Base-by-base conservation (phyloP, 106 monocot genomes). In the Triglochin maritima region DNA sequence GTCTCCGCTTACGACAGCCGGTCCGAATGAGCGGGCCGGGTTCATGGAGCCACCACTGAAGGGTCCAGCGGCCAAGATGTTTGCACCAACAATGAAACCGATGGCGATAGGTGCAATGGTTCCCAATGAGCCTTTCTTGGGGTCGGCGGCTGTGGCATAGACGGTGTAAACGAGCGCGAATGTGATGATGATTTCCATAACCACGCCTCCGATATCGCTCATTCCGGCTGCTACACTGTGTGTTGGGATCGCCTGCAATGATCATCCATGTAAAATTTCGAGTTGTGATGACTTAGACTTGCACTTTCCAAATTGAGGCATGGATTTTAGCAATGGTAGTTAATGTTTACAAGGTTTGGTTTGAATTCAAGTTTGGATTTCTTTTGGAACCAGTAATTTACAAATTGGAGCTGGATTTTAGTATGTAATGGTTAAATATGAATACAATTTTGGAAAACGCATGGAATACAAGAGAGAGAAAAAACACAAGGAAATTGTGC, bases 31-130 rank as follows among this genome's bases (percentile, higher is more conserved):
- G 29, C 84, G 74, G 17, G 84, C 86, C 7, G 86, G 86, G 84
- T 87, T 91, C 86, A 87, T 91, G 44, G 87, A 91, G 0, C 84
- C 86, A 4, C 90, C 90, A 63, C 79, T 78, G 75, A 90, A 90
- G 0, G 90, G 84, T 3, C 90, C 90, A 17, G 87, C 90, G 47
- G 81, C 84, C 29, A 91, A 74, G 67, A 91, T 91, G 77, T 91
- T 91, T 45, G 87, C 90, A 4, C 87, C 87, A 16, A 91, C 90
- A 55, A 91, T 82, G 72, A 91, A 80, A 4, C 86, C 90, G 63
- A 91, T 91, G 17, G 90, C 90, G 66, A 91, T 82, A 11, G 90
- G 90, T 3, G 90, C 90, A 52, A 91, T 82, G 62, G 84, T 84
- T 43, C 90, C 87, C 17, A 91, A 77, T 3, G 83, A 70, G 13